Conservation (phyloP, 768 basidiomycete species). For the Suillus subalutaceus region DNA sequence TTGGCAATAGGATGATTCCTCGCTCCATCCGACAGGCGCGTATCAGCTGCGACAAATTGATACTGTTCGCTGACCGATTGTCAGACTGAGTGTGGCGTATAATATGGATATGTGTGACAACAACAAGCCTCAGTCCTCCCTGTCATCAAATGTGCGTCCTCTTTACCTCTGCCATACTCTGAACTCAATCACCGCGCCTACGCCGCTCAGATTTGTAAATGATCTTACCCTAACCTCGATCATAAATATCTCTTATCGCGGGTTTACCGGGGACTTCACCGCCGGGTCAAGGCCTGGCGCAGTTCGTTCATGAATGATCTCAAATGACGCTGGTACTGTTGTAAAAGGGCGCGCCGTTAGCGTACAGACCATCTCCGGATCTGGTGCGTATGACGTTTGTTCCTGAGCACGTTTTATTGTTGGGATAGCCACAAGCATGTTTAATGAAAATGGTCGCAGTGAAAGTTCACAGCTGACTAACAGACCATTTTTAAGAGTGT, state of each 20-base stretch:
- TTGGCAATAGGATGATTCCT: conserved; percentile 64
- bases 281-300: conserved; percentile 62
- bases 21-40: conserved; percentile 83
- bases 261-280: conserved; percentile 79
- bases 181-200: conserved; percentile 31
- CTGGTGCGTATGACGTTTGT: conserved; percentile 87
- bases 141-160: conserved; percentile 71
- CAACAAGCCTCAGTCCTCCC: conserved; percentile 89
- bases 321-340: conserved; percentile 60
- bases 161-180: conserved; percentile 3
- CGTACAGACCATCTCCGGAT: conserved; percentile 96
- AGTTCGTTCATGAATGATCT: conserved; percentile 73
- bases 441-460: conserved; percentile 39
- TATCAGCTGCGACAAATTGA: conserved; percentile 3
- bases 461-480: conserved; percentile 67
- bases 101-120: conserved; percentile 80
- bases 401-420: conserved; percentile 79
- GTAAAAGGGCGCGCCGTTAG: conserved; percentile 70
- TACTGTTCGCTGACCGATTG: conserved; percentile 46
- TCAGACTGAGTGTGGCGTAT: conserved; percentile 88
- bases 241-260: conserved; percentile 92
- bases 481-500: conserved; percentile 89
- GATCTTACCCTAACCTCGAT: conserved; percentile 67
- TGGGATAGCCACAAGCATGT: conserved; percentile 67
- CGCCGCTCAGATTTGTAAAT: conserved; percentile 72